Percentiles rank a stretch among this genome's conserved stretches.
These are phyloP conservation scores for Starmerella potacharoeniae DNA, from an alignment of 805 yeast species.

Conservation along the genomic window DNA sequence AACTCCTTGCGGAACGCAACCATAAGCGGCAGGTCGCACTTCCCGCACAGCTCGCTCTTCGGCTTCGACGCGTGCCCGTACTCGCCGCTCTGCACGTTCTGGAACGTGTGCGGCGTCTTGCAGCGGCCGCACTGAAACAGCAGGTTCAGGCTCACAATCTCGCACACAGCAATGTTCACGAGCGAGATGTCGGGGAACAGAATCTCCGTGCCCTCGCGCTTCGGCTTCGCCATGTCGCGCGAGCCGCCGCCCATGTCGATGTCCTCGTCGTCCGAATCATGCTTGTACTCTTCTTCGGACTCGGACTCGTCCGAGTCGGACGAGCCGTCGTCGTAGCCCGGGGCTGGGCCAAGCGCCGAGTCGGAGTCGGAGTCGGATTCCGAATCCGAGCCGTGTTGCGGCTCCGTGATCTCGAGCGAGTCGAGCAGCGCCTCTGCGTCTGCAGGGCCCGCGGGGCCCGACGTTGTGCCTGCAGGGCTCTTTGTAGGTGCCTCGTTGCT, in stretches of 20 bases:
- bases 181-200: slow-evolving; percentile 27
- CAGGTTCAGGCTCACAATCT: slow-evolving; percentile 28
- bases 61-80: slow-evolving; percentile 28
- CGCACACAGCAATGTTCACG: slow-evolving; percentile 28
- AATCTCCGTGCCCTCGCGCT: slow-evolving; percentile 29
- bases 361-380: background rate
- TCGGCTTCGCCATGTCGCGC: slow-evolving; percentile 9
- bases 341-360: background rate
- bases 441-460: background rate
- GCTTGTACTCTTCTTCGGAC: slow-evolving; percentile 13
- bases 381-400: background rate
- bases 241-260: slow-evolving; percentile 9
- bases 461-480: too few relatives aligned
- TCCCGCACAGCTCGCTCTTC: slow-evolving; percentile 26
- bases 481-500: too few relatives aligned
- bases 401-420: background rate
- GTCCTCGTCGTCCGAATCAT: slow-evolving; percentile 26
- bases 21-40: slow-evolving; percentile 29
- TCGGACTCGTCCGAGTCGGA: slow-evolving; percentile 5
- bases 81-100: slow-evolving; percentile 28
- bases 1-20: slow-evolving; percentile 31
- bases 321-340: background rate
- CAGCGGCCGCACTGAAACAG: slow-evolving; percentile 32
- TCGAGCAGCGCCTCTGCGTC: background rate
- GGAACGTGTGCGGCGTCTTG: slow-evolving; percentile 29